These are phyloP conservation scores for Aspergillus fructus DNA, from an alignment of 2,329 filamentous ascomycete species.

Conservation along the genomic window DNA sequence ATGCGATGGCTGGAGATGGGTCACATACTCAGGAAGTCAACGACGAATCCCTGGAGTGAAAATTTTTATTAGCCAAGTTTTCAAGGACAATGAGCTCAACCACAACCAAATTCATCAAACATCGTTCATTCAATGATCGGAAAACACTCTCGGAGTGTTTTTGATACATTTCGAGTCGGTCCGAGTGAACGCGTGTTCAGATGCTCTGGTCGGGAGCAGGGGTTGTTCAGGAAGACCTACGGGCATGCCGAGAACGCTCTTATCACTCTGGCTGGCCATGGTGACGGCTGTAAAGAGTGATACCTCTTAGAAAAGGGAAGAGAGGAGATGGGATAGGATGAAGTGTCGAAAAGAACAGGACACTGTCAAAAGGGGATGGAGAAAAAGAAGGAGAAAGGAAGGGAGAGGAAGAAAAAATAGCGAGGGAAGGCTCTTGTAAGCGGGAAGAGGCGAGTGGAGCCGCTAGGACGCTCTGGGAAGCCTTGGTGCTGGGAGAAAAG, in stretches of 20 bases:
- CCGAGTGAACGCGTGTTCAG: slow-evolving; percentile 10
- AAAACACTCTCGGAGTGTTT: neutral
- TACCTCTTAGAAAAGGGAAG: slow-evolving; percentile 41
- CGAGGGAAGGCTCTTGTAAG: slow-evolving; percentile 36
- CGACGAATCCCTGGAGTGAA: slow-evolving; percentile 76
- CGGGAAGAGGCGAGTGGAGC: slow-evolving; percentile 36
- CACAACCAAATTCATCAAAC: slow-evolving; percentile 7
- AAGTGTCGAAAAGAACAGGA: slow-evolving; percentile 34
- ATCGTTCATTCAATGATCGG: neutral
- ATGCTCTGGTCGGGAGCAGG: slow-evolving; percentile 13
- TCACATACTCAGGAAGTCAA: slow-evolving; percentile 97
- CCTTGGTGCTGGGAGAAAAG: slow-evolving; percentile 8
- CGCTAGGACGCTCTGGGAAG: slow-evolving; percentile 26
- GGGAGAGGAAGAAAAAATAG: slow-evolving; percentile 38
- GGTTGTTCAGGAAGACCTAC: slow-evolving; percentile 36
- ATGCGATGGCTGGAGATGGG: slow-evolving; percentile 9
- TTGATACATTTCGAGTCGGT: neutral
- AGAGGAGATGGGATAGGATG: slow-evolving; percentile 35
- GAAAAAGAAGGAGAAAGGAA: slow-evolving; percentile 47
- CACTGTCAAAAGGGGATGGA: slow-evolving; percentile 32
- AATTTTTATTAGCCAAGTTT: slow-evolving; percentile 31
- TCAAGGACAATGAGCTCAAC: neutral
- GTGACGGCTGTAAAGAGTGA: slow-evolving; percentile 43
- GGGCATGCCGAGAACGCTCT: slow-evolving; percentile 56
- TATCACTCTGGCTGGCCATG: slow-evolving; percentile 51